These are phyloP conservation scores for Pseudogymnoascus destructans DNA, from an alignment of 2,329 filamentous ascomycete species.

Conservation along the genomic window DNA sequence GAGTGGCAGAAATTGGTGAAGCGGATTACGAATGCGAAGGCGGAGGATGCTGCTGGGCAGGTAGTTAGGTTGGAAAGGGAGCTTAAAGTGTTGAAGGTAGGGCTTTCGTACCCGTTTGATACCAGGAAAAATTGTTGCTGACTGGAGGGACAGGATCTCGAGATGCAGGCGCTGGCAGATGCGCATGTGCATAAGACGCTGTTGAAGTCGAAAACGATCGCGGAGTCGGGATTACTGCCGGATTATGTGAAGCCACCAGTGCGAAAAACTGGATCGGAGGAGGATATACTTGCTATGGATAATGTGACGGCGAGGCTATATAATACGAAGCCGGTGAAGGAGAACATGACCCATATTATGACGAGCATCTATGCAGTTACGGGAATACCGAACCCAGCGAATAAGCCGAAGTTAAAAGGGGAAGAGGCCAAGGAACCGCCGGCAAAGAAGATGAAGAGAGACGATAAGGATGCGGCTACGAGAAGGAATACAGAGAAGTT, in stretches of 20 bases:
- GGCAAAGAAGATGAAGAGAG: constrained; percentile 1
- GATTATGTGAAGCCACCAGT: constrained; percentile 25
- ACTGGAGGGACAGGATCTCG: constrained; percentile 27
- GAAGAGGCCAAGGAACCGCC: background rate
- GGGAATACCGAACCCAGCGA: constrained; percentile 21
- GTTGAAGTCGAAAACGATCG: constrained; percentile 36
- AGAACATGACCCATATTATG: constrained; percentile 31
- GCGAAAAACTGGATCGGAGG: constrained; percentile 21
- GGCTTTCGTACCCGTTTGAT: constrained; percentile 9
- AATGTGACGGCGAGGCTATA: constrained; percentile 43
- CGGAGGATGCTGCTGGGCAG: constrained; percentile 29
- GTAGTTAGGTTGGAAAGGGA: constrained; percentile 49
- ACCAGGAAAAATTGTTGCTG: background rate
- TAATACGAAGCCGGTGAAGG: constrained; percentile 39
- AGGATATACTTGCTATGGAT: constrained; percentile 26
- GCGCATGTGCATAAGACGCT: constrained; percentile 38
- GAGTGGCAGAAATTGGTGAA: constrained; percentile 62
- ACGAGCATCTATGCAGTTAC: constrained; percentile 22
- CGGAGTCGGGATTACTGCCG: constrained; percentile 32
- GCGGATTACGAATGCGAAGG: constrained; percentile 40
- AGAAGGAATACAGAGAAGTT: background rate
- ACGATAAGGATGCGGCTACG: background rate
- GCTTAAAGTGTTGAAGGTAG: constrained; percentile 36
- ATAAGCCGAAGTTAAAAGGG: constrained; percentile 1
- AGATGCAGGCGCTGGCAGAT: constrained; percentile 33